Evolutionary conservation across 2,329 filamentous ascomycete genomes (phyloP), one percentile per base, ranked within the genome.

Genomic region (Colletotrichum filicis): DNA sequence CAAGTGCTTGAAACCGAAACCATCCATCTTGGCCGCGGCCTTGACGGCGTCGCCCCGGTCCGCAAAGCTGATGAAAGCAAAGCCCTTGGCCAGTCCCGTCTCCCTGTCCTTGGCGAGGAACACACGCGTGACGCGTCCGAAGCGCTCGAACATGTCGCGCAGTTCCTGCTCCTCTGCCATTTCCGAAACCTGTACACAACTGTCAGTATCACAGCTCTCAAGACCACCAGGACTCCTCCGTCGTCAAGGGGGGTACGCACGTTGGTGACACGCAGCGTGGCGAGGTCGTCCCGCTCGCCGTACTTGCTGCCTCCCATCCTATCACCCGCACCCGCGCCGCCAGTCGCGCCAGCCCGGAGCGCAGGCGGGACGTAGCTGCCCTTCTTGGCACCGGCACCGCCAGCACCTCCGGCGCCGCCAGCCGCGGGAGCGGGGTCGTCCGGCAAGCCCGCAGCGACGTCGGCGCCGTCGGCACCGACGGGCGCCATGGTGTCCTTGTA

Each of bases 401-500:
- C 55, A 67, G 79, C 87, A 11, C 55, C 64, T 67, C 79, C 84
- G 57, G 88, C 88, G 28, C 84, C 83, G 66, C 78, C 76, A 42
- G 0, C 77, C 74, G 26, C 78, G 8, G 42, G 42, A 3, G 42
- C 80, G 19, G 80, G 76, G 65, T 89, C 87, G 78, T 90, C 87
- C 77, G 83, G 85, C 84, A 88, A 84, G 68, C 87, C 89, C 61
- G 87, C 88, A 42, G 87, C 89, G 32, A 86, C 85, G 75, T 92
- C 91, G 74, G 84, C 88, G 37, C 81, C 87, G 83, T 92, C 91
- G 30, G 62, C 49, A 77, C 92, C 92, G 74, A 95, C 91, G 49
- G 94, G 97, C 46, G 96, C 95, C 95, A 99, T 98, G 79, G 96
- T 99, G 83, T 98, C 97, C 89, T 98, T 99, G 92, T 98, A 99